Conservation (phyloP, 2,329 filamentous ascomycete species). For the Blastomyces silverae region DNA sequence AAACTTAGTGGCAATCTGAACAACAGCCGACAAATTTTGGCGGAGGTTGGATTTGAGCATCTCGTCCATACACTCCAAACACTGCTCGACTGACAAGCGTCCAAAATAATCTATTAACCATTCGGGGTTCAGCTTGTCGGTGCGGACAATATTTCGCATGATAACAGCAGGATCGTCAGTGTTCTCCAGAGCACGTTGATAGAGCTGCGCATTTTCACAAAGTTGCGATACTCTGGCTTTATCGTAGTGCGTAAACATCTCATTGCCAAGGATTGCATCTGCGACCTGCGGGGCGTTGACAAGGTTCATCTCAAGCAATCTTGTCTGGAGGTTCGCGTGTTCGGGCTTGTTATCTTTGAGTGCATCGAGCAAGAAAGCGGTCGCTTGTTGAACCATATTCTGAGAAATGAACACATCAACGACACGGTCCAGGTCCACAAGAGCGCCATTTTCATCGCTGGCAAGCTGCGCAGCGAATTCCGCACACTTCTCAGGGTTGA, state of each 20-base stretch:
- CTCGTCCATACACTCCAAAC: conserved; percentile 84
- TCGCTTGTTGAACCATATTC: conserved; percentile 95
- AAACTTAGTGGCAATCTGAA: conserved; percentile 95
- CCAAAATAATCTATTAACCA: conserved; percentile 93
- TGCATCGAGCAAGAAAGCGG: conserved; percentile 93
- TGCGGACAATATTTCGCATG: conserved; percentile 80
- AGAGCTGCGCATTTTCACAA: conserved; percentile 86
- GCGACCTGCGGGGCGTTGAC: conserved; percentile 95
- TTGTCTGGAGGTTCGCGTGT: conserved; percentile 87
- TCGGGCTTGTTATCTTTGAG: conserved; percentile 92
- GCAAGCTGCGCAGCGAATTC: conserved; percentile 92
- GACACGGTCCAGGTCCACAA: conserved; percentile 89
- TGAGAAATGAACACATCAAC: conserved; percentile 98
- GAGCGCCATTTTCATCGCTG: conserved; percentile 76
- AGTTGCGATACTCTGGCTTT: conserved; percentile 79
- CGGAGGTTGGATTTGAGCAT: conserved; percentile 97
- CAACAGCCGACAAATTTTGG: conserved; percentile 89
- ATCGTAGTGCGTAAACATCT: conserved; percentile 98
- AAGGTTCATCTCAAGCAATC: conserved; percentile 95
- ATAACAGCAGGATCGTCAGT: conserved; percentile 85
- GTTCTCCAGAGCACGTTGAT: conserved; percentile 82
- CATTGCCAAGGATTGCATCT: conserved; percentile 93
- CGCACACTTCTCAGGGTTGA: conserved; percentile 86
- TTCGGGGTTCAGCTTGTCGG: conserved; percentile 80
- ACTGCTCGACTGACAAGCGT: conserved; percentile 89